These are phyloP conservation scores for Talaromyces wortmannii DNA, from an alignment of 495 filamentous ascomycete genomes.

Conservation along the genomic window DNA sequence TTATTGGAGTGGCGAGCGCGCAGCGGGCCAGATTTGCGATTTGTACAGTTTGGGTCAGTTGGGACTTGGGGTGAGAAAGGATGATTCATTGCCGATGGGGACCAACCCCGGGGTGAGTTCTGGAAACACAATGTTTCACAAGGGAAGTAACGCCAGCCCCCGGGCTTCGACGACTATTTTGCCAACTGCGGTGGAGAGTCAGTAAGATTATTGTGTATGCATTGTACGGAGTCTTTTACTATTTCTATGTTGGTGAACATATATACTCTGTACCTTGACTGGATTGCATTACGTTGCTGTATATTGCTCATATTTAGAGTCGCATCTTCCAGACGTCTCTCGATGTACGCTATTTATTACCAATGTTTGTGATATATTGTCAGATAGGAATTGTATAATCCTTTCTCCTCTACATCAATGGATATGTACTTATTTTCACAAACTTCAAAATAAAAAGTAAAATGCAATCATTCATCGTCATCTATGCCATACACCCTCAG, in stretches of 20 bases:
- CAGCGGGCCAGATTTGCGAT: constrained; percentile 56
- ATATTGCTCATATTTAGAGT: no score
- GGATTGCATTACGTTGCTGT: no score
- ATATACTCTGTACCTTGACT: no score
- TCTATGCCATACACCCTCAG: constrained; percentile 15
- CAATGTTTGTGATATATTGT: no score
- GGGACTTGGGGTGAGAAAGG: constrained; percentile 17
- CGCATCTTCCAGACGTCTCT: no score
- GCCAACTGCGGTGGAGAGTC: neutral
- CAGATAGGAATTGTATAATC: no score
- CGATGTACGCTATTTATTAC: no score
- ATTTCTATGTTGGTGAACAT: no score
- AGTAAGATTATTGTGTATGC: neutral
- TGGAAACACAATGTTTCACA: constrained; percentile 6
- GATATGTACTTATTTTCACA: no score
- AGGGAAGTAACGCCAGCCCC: constrained; percentile 1
- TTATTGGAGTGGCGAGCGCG: constrained; percentile 85
- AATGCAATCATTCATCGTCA: neutral
- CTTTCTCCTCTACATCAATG: no score
- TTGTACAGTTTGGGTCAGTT: constrained; percentile 19
- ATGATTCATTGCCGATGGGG: constrained; percentile 28
- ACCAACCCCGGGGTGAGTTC: neutral
- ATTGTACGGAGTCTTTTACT: neutral
- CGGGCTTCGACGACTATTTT: neutral
- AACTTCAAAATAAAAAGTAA: no score